phyloP scores from a whole-genome alignment of 2,329 filamentous ascomycete species.

The Cordyceps cateniannulata region DNA sequence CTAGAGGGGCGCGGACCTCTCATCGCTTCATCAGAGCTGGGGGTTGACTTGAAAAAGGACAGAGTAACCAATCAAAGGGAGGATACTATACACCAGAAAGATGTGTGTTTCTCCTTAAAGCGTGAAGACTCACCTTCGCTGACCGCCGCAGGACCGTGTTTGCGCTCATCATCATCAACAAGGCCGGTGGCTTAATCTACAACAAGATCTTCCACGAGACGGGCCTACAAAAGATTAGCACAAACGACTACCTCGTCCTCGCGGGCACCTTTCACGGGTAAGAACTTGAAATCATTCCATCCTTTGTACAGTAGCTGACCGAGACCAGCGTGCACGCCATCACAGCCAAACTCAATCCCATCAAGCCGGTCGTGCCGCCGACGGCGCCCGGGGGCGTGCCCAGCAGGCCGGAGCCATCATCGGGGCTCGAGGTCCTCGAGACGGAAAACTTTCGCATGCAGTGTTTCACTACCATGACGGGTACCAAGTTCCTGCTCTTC shows the following conservation, averaged over 20 bases:
- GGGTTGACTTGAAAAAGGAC: background rate
- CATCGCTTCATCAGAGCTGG: background rate
- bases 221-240: constrained; percentile 78
- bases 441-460: constrained; percentile 91
- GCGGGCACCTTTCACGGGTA: constrained; percentile 96
- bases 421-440: constrained; percentile 88
- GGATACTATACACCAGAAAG: background rate
- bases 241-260: constrained; percentile 94
- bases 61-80: background rate
- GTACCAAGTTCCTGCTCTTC: constrained; percentile 92
- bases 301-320: constrained; percentile 13
- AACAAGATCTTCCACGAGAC: constrained; percentile 87
- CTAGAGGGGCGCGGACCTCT: background rate
- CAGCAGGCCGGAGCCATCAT: constrained; percentile 55
- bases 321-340: constrained; percentile 58
- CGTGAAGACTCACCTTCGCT: background rate
- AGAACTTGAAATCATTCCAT: constrained; percentile 16
- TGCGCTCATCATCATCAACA: constrained; percentile 96
- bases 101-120: background rate
- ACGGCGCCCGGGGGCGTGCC: constrained; percentile 33
- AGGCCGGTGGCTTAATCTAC: constrained; percentile 93
- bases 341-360: constrained; percentile 55
- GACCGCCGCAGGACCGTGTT: constrained; percentile 70
- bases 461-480: constrained; percentile 91
- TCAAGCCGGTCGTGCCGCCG: constrained; percentile 32